Conservation (phyloP, 192 early-diverging fungal genomes). For the Mortierella antarctica region DNA sequence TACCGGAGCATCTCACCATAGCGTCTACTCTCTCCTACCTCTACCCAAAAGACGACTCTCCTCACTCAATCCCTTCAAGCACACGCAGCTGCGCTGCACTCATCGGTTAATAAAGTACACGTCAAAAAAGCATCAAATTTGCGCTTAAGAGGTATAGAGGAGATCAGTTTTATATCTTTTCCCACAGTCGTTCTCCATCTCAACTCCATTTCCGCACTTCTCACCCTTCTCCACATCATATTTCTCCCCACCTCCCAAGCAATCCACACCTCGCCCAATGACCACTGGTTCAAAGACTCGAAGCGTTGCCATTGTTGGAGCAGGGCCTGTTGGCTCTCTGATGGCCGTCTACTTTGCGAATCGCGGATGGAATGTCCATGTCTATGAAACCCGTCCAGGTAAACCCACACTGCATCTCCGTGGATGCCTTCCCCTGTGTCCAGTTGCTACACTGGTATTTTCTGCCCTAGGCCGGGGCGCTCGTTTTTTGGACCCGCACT, state of each 20-base stretch:
- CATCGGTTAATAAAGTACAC: conserved; percentile 2
- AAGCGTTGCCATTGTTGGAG: conserved; percentile 85
- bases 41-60: background rate
- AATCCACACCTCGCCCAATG: background rate
- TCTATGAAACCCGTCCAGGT: conserved; percentile 90
- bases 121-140: conserved; percentile 2
- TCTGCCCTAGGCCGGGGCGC: too few relatives aligned
- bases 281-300: conserved; percentile 18
- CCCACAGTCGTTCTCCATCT: conserved; percentile 8
- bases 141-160: background rate
- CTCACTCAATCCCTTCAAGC: background rate
- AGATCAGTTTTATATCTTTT: conserved; percentile 10
- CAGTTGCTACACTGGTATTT: too few relatives aligned
- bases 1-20: background rate
- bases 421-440: too few relatives aligned
- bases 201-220: too few relatives aligned
- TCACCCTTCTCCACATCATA: background rate
- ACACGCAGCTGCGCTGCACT: background rate
- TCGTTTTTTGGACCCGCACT: too few relatives aligned
- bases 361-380: conserved; percentile 88
- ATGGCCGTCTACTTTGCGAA: conserved; percentile 91
- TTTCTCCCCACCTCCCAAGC: background rate
- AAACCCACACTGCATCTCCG: background rate
- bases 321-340: conserved; percentile 93
- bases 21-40: too few relatives aligned